Base-by-base conservation (phyloP, 2,329 filamentous ascomycete species). In the Aspergillus udagawae region DNA sequence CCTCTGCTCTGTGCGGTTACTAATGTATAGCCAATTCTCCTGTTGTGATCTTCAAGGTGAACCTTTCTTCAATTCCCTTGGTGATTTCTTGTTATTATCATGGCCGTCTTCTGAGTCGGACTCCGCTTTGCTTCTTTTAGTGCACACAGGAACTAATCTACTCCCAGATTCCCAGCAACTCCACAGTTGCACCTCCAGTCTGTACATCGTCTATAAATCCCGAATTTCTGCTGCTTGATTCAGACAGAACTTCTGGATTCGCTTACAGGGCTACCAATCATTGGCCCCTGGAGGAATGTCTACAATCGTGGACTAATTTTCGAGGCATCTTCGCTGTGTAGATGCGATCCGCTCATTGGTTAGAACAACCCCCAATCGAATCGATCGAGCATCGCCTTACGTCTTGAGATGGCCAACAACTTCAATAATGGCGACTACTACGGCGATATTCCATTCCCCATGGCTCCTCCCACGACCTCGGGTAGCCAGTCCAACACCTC, bases 331-430 rank as follows among this genome's bases (percentile, higher is more conserved):
- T 23, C 38, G 52, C 41, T 42, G 48, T 44, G 25, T 59, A 49
- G 60, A 63, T 63, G 59, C 55, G 50, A 27, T 45, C 35, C 44
- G 20, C 57, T 54, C 38, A 65, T 65, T 65, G 63, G 63, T 47
- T 49, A 54, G 38, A 21, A 51, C 17, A 12, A 2, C 3, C 8
- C 3, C 27, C 9, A 27, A 57, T 60, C 51, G 25, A 57, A 61
- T 62, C 63, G 63, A 65, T 65, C 62, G 62, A 23, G 23, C 20
- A 20, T 12, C 20, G 55, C 45, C 52, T 56, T 53, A 51, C 49
- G 44, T 27, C 51, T 35, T 21, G 52, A 42, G 38, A 60, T 53
- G 53, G 53, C 59, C 54, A 53, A 56, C 53, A 45, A 45, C 42
- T 44, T 21, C 41, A 21, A 21, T 44, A 59, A 63, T 53, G 54